These are phyloP conservation scores for Dioscorea zingiberensis DNA, from an alignment of 106 monocot genomes.

Conservation along the genomic window DNA sequence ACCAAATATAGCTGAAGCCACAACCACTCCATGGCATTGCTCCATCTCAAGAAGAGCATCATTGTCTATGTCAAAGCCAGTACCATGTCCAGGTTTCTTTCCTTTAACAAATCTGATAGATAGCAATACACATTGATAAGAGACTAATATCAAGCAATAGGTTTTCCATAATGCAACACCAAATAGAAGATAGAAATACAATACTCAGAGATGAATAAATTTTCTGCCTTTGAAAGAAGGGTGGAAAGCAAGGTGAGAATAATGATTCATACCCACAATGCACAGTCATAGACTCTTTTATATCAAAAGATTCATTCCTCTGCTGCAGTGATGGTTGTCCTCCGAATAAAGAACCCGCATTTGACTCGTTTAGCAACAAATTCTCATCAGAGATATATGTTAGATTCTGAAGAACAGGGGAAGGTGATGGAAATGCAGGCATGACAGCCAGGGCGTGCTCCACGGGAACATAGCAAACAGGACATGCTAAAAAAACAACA, in stretches of 20 bases:
- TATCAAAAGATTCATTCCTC: slow-evolving; percentile 47
- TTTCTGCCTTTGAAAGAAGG: background rate
- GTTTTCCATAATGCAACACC: background rate
- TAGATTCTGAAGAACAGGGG: slow-evolving; percentile 65
- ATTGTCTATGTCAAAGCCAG: slow-evolving; percentile 78
- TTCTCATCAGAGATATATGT: slow-evolving; percentile 43
- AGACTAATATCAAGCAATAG: background rate
- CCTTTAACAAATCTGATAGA: slow-evolving; percentile 72
- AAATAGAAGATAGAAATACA: background rate
- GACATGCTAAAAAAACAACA: slow-evolving; percentile 50
- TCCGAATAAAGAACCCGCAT: slow-evolving; percentile 50
- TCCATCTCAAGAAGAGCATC: slow-evolving; percentile 85
- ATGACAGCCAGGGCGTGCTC: slow-evolving; percentile 65
- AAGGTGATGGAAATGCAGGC: slow-evolving; percentile 55
- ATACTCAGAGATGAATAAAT: background rate
- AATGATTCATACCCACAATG: slow-evolving; percentile 65
- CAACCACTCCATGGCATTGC: slow-evolving; percentile 73
- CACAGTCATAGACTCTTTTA: slow-evolving; percentile 68
- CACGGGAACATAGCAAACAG: slow-evolving; percentile 76
- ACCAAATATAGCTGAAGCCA: slow-evolving; percentile 98
- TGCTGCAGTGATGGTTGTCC: slow-evolving; percentile 60
- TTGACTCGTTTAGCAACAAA: slow-evolving; percentile 20
- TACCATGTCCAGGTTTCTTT: slow-evolving; percentile 67
- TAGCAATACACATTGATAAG: background rate
- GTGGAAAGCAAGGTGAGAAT: background rate